Evolutionary conservation across 495 filamentous ascomycete species (phyloP), one percentile per base, ranked within the genome.

Genomic region (Aspergillus affinis): DNA sequence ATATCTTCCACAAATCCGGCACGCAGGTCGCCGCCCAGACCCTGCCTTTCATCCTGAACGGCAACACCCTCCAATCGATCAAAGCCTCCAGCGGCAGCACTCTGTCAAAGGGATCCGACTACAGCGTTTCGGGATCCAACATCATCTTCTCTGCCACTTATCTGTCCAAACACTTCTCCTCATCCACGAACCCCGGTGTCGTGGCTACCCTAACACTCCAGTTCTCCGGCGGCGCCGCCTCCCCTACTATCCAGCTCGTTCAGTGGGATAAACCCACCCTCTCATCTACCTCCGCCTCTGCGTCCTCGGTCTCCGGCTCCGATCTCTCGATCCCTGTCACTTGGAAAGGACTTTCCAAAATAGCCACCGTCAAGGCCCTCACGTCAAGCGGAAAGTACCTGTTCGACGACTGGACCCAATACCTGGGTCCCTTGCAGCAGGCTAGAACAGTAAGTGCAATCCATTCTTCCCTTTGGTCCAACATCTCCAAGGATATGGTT

Each of bases 331-430:
- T 85, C 59, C 83, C 83, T 0, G 68, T 86, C 23, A 76, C 73
- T 6, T 85, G 78, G 75, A 76, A 76, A 18, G 83, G 84, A 0
- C 57, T 84, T 5, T 57, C 71, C 2, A 68, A 71, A 18, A 61
- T 81, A 0, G 83, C 84, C 1, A 75, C 84, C 15, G 77, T 86
- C 0, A 82, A 84, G 68, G 82, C 82, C n/a, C 32, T 81, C 4
- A 74, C 70, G n/a, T 64, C 60, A 3, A 80, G 80, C 59, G 80
- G 81, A 2, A 70, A 62, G 19, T 81, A 77, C 57, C 62, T 88
- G 30, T 73, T 82, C 17, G 85, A 87, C 63, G 74, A 78, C 32
- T 88, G 82, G 82, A 87, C 84, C 0, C 60, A 75, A 57, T 86
- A 72, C 17, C 66, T 86, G 9, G 82, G 83, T 1, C 74, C 78